phyloP scores from a whole-genome alignment of 176 grass and related monocot species.

The Hyparrhenia diplandra region DNA sequence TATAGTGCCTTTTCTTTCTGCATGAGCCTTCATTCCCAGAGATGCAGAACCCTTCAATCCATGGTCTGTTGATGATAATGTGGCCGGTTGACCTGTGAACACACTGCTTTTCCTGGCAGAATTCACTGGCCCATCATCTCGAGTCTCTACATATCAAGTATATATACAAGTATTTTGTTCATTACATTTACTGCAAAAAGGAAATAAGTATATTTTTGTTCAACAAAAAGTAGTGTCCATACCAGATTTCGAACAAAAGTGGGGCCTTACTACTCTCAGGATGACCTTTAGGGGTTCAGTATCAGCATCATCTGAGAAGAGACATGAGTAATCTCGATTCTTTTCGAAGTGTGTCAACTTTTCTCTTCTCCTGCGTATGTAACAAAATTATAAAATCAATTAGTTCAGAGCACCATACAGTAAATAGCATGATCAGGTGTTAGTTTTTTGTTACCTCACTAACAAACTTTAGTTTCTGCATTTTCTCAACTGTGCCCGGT shows the following conservation, averaged over 20 bases:
- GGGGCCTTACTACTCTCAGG: background rate
- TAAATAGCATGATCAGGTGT: background rate
- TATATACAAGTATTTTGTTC: background rate
- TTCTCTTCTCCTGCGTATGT: constrained; percentile 55
- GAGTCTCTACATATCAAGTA: constrained; percentile 1
- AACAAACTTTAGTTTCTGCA: constrained; percentile 42
- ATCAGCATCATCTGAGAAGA: constrained; percentile 70
- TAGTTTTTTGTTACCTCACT: constrained; percentile 45
- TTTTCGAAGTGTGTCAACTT: constrained; percentile 62
- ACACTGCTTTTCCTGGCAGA: constrained; percentile 6
- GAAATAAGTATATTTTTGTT: background rate
- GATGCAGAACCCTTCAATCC: constrained; percentile 17
- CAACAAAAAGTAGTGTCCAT: background rate
- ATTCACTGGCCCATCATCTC: constrained; percentile 19
- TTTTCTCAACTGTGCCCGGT: background rate
- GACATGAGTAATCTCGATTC: constrained; percentile 74
- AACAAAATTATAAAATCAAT: background rate
- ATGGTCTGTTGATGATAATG: constrained; percentile 10
- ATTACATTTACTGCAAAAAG: background rate
- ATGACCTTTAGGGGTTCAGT: constrained; percentile 11
- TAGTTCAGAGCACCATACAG: background rate
- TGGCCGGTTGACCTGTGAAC: background rate
- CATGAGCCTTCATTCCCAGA: background rate
- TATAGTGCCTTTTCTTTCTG: constrained; percentile 1
- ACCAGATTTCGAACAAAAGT: constrained; percentile 45